phyloP scores from a whole-genome alignment of 1,284 basidiomycete genomes.

The Pholiota adiposa region DNA sequence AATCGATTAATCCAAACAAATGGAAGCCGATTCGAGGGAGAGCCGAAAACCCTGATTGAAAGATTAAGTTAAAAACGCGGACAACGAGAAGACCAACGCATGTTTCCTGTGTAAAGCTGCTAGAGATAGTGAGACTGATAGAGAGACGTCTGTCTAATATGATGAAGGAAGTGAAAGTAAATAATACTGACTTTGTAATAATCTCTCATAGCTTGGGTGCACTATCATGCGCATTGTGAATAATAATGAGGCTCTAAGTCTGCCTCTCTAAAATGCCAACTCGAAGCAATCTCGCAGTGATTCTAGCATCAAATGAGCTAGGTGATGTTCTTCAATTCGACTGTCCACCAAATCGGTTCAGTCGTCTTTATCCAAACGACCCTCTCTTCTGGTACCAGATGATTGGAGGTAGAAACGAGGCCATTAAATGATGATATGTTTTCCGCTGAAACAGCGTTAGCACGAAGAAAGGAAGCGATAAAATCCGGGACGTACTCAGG shows the following conservation, averaged over 20 bases:
- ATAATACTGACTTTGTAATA: not conserved
- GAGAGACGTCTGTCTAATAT: no score
- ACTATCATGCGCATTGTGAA: not conserved
- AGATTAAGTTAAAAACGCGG: no score
- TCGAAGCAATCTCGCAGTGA: not conserved
- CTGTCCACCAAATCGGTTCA: slow-evolving; percentile 89
- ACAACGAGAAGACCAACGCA: no score
- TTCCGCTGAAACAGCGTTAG: slow-evolving; percentile 43
- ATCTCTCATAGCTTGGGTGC: not conserved
- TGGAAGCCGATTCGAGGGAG: no score
- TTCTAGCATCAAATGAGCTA: not conserved
- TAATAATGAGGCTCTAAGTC: not conserved
- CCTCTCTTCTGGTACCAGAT: slow-evolving; percentile 68
- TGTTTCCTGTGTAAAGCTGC: no score
- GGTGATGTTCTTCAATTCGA: slow-evolving; percentile 54
- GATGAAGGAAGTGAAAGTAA: not conserved
- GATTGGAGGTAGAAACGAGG: slow-evolving; percentile 90
- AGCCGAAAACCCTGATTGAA: no score
- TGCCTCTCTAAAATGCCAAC: not conserved
- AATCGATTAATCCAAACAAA: no score
- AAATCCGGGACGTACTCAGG: slow-evolving; percentile 57
- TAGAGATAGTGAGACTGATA: no score
- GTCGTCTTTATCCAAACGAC: slow-evolving; percentile 77
- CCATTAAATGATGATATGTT: slow-evolving; percentile 79
- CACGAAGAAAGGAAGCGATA: slow-evolving; percentile 2